Evolutionary conservation across 306 rosid genomes (phyloP), one percentile per base, ranked within the genome.

Genomic region (Erythrophleum fordii): DNA sequence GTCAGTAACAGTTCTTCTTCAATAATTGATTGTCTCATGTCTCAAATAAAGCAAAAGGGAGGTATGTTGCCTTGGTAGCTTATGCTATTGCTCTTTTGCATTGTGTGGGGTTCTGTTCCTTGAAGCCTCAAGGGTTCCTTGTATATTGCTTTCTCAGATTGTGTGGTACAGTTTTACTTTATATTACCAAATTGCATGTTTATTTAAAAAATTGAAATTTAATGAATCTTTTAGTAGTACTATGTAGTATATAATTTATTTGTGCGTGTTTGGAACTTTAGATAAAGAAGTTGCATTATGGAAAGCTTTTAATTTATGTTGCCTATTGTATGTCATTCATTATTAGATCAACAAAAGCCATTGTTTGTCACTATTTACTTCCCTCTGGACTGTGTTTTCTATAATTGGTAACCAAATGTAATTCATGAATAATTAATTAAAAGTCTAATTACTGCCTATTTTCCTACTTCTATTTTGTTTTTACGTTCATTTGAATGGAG

Each of bases 1-100:
- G 94, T 95, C 88, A 95, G 97, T 87, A 84, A 95, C 78, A 85
- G 88, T 75, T 92, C 97, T 51, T 85, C 98, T 81, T 84, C 99
- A 0, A 84, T 95, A 75, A 88, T 91, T 69, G 94, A 95, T 82
- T 91, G 99, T 85, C 93, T 95, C 82, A 87, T 93, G 92, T 84
- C 94, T 74, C 94, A 92, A 83, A 86, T 87, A 17, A 84, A 80
- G 29, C 82, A 72, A 68, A 70, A 77, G 49, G 97, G 95, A 85
- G 94, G 97, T 93, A 83, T 68, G 78, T 62, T 73, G 51, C 59
- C 59, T 42, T 16, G 16, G 64, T 78, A 55, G 82, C 35, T 75
- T 55, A 42, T 64, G 68, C 44, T 81, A 25, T 45, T 75, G 42
- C 73, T 67, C 75, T 81, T 60, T 51, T 69, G 44, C 51, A 17